Evolutionary conservation across 805 yeast species (phyloP).

Genomic region (Kuraishia capsulata): DNA sequence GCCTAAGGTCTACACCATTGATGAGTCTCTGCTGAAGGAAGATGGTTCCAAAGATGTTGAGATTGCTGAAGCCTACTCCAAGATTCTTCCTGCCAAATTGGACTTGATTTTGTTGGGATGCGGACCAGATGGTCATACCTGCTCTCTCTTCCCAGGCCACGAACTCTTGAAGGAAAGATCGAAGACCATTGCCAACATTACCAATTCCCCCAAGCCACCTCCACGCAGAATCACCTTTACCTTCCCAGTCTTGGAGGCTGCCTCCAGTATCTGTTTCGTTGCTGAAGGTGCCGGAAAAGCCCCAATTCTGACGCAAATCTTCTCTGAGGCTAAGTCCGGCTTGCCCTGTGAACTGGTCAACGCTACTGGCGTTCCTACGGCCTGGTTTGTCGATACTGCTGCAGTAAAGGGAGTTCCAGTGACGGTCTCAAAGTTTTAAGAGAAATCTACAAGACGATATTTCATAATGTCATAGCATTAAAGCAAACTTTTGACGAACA

Average conservation of each 20-base stretch:
- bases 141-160: slow-evolving; percentile 88
- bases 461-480: slow-evolving; percentile 2
- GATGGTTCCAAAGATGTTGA: slow-evolving; percentile 39
- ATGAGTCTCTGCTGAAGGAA: slow-evolving; percentile 50
- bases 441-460: not conserved
- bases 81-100: slow-evolving; percentile 41
- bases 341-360: slow-evolving; percentile 77
- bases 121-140: slow-evolving; percentile 96
- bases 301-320: slow-evolving; percentile 59
- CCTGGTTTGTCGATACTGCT: slow-evolving; percentile 80
- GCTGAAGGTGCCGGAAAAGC: slow-evolving; percentile 89
- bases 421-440: slow-evolving; percentile 7
- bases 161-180: slow-evolving; percentile 44
- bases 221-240: slow-evolving; percentile 87
- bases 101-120: slow-evolving; percentile 79
- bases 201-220: slow-evolving; percentile 91
- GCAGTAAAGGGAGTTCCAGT: slow-evolving; percentile 57
- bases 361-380: slow-evolving; percentile 42
- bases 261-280: slow-evolving; percentile 59
- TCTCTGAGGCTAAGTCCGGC: slow-evolving; percentile 34
- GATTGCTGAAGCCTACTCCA: slow-evolving; percentile 58
- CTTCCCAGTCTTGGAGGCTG: slow-evolving; percentile 57
- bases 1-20: slow-evolving; percentile 61
- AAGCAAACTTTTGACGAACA: slow-evolving; percentile 7
- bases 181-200: slow-evolving; percentile 50